Evolutionary conservation across 306 rosid genomes (phyloP), one percentile per base, ranked within the genome.

Genomic region (Fagus crenata): DNA sequence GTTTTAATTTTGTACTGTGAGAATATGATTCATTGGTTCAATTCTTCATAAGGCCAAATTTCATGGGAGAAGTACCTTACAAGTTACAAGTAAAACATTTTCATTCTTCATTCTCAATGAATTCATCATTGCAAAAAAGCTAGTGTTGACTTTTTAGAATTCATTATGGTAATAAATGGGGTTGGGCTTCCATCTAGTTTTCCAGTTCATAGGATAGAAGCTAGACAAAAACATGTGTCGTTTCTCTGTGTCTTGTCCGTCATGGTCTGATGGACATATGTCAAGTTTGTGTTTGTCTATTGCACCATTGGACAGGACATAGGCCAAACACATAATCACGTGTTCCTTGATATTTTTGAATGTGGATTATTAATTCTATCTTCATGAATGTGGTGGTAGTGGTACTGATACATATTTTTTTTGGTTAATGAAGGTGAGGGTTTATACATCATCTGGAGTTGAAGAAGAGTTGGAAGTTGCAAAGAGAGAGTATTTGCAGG

Each of bases 381-480:
- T 46, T 74, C 74, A 70, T 55, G 68, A 73, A n/a, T 51, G 18
- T 43, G 42, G 64, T 59, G 12, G 79, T 78, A 76, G 64, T 59
- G 12, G 79, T 78, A 76, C 67, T 80, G 81, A 78, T 51, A 60
- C 72, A 69, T 73, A 63, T 60, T 7, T 60, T 13, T 53, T 63
- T 43, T 82, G 59, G 41, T 31, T 72, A 77, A 68, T 87, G 85
- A 87, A 93, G 98, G 97, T 91, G 69, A 93, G 96, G 80, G 88
- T 89, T 65, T 91, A 90, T 83, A 77, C 93, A 49, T 93, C 97
- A 73, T 71, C 86, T 78, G 78, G 84, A 72, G 87, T 93, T 51
- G 96, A 91, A 59, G 89, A 89, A 54, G 98, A 93, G 76, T 84
- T 91, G 72, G 96, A 91, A 83, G 84, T 86, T 69, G 97, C 93